A percentile compares a stretch with the other conserved stretches of the same genome.
Conservation (phyloP, 2,329 filamentous ascomycete genomes). For the Iodosphaeria phyllophila region DNA sequence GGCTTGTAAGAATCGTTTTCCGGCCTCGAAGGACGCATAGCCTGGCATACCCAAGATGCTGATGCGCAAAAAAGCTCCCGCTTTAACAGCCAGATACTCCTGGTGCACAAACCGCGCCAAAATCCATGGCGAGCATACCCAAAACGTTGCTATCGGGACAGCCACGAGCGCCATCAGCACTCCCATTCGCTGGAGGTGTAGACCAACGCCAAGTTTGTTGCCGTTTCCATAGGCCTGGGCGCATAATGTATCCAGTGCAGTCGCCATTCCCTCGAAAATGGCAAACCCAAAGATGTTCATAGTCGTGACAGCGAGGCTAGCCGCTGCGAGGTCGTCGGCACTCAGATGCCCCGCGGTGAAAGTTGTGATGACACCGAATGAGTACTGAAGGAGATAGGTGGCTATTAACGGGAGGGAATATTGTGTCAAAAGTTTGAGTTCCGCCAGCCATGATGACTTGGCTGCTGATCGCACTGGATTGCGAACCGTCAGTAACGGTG, state of each 20-base stretch:
- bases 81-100: constrained; percentile 24
- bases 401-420: constrained; percentile 28
- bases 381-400: constrained; percentile 36
- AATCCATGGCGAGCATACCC: constrained; percentile 27
- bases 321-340: constrained; percentile 30
- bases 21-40: constrained; percentile 32
- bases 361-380: constrained; percentile 29
- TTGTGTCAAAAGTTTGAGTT: constrained; percentile 11
- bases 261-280: constrained; percentile 30
- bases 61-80: constrained; percentile 27
- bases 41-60: constrained; percentile 30
- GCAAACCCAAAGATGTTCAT: constrained; percentile 34
- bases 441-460: too few species aligned
- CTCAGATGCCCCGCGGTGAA: constrained; percentile 32
- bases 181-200: constrained; percentile 33
- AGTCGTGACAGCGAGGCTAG: constrained; percentile 30
- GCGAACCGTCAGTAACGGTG: too few species aligned
- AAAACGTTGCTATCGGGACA: constrained; percentile 27
- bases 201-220: constrained; percentile 24
- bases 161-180: constrained; percentile 26
- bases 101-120: constrained; percentile 26
- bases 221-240: constrained; percentile 31
- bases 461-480: too few species aligned
- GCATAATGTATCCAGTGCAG: constrained; percentile 29
- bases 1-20: constrained; percentile 34